These are phyloP conservation scores for Botrytis squamosa DNA, from an alignment of 2,329 filamentous ascomycete genomes.

Conservation along the genomic window DNA sequence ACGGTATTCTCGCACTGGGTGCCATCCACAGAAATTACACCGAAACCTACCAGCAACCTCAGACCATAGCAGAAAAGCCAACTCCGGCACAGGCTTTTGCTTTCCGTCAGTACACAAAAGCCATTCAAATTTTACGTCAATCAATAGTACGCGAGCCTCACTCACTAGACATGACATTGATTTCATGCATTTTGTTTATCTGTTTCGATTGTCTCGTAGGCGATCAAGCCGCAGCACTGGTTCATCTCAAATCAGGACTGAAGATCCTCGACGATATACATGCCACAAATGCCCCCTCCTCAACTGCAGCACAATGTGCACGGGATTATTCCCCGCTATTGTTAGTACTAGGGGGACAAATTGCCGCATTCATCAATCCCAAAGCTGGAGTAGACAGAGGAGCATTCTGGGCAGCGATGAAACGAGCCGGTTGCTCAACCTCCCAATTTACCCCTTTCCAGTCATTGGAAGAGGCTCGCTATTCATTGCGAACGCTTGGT, in stretches of 20 bases:
- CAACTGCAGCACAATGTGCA: constrained; percentile 29
- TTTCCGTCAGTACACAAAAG: constrained; percentile 57
- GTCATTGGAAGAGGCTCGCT: constrained; percentile 53
- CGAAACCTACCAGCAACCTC: constrained; percentile 48
- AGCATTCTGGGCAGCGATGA: constrained; percentile 30
- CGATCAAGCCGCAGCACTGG: constrained; percentile 34
- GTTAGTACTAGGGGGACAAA: constrained; percentile 34
- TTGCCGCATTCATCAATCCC: constrained; percentile 34
- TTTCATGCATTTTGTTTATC: constrained; percentile 63
- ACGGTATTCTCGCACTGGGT: constrained; percentile 37
- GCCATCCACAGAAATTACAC: constrained; percentile 35
- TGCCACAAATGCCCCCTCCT: constrained; percentile 19
- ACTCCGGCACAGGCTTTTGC: constrained; percentile 45
- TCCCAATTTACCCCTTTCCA: constrained; percentile 42
- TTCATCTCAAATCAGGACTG: constrained; percentile 35
- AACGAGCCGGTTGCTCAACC: constrained; percentile 24
- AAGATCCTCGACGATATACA: constrained; percentile 35
- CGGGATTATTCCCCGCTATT: constrained; percentile 32
- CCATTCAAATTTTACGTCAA: constrained; percentile 43
- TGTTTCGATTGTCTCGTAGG: constrained; percentile 53
- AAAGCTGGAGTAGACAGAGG: constrained; percentile 28
- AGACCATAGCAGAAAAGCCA: constrained; percentile 20
- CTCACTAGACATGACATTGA: constrained; percentile 47
- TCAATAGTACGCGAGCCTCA: constrained; percentile 32
- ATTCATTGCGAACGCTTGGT: constrained; percentile 56